These are phyloP conservation scores for Physaria fendleri DNA, from an alignment of 345 rosid genomes.

Conservation along the genomic window DNA sequence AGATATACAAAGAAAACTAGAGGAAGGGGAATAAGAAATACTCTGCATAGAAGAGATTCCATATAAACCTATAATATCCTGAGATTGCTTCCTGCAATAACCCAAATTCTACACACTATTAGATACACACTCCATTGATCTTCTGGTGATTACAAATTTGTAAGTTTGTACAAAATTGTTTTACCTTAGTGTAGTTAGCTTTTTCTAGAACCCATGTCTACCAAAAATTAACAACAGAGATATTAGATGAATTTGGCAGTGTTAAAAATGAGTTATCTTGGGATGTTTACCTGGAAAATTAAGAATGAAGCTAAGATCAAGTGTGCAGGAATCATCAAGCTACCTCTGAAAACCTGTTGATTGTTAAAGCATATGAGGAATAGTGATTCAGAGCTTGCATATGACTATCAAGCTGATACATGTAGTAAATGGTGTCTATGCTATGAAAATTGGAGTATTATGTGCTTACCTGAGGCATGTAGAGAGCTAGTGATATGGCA, in stretches of 20 bases:
- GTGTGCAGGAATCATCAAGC: conserved; percentile 74
- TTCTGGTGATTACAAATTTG: neutral
- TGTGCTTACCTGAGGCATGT: conserved; percentile 76
- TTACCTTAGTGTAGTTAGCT: conserved; percentile 82
- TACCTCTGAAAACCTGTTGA: conserved; percentile 70
- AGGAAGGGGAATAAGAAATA: conserved; percentile 78
- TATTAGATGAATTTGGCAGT: conserved; percentile 3
- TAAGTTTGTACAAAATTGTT: neutral
- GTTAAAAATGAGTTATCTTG: neutral
- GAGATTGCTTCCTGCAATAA: conserved; percentile 76
- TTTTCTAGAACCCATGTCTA: conserved; percentile 76
- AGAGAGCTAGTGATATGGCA: conserved; percentile 66
- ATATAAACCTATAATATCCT: conserved; percentile 70
- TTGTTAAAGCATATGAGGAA: neutral
- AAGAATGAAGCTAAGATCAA: conserved; percentile 58
- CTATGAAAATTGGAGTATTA: neutral
- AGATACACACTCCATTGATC: neutral
- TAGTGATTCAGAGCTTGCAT: conserved; percentile 8
- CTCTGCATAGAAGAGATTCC: conserved; percentile 93
- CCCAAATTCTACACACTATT: conserved; percentile 2
- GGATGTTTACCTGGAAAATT: conserved; percentile 65
- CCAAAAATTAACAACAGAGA: conserved; percentile 9
- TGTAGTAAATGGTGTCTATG: neutral
- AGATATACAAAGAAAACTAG: conserved; percentile 25
- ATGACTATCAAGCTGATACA: neutral